Evolutionary conservation across 805 yeast genomes (phyloP), one percentile per base, ranked within the genome.

Genomic region (Komagataella mondaviorum): DNA sequence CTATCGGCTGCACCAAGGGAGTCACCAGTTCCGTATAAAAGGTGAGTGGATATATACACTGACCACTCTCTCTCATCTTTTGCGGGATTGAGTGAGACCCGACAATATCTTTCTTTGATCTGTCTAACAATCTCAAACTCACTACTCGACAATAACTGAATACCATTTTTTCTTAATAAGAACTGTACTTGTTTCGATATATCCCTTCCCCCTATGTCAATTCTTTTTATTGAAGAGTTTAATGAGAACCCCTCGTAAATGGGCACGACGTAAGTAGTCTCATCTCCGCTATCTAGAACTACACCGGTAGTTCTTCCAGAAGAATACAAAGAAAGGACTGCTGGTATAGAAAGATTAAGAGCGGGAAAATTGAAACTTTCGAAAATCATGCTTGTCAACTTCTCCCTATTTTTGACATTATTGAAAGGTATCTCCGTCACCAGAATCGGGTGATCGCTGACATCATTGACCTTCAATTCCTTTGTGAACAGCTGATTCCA

Each of bases 281-380:
- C 97, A 64, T 90, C 97, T 4, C 97, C 97, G n/a, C 84, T 77
- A 61, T 90, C 96, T 10, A 91, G 61, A 2, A 88, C 95, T 44
- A 88, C 77, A 1, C 97, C 98, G 0, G 96, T 89, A 6, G 97
- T 90, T 56, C 88, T 70, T 0, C 97, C 98, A 4, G 87, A 76
- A 0, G 97, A 89, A 66, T 91, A 90, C 45, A 90, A 68, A 3
- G 96, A 76, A 45, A 90, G 69, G 8, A 89, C 89, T 0, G 96
- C 91, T 56, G 85, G 91, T 49, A 85, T 71, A 3, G 83, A 73
- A 12, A 85, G 67, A 60, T 84, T 83, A n/a, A 83, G 59, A n/a
- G 91, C 85, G 1, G 93, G 91, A 8, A 81, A 77, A 56, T 79
- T 78, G 68, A 85, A 83, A 44, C 76, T 79, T 60, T 86, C 95